Evolutionary conservation across 805 yeast genomes (phyloP).

Genomic region (Saturnispora kantuleensis): DNA sequence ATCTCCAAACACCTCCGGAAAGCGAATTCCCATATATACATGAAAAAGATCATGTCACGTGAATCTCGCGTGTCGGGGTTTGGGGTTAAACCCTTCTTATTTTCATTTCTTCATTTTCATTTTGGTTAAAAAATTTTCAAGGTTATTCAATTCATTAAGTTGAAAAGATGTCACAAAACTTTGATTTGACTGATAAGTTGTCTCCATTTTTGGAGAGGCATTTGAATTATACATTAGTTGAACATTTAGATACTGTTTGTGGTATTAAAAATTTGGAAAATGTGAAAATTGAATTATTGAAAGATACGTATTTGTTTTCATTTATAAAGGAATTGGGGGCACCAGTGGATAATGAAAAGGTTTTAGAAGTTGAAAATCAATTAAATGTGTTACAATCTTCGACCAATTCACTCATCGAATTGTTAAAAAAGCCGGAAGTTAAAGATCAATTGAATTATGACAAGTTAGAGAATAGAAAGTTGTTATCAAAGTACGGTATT

Average conservation of each 20-base stretch:
- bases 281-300: constrained; percentile 42
- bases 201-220: constrained; percentile 55
- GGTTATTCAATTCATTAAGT: constrained; percentile 3
- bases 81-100: constrained; percentile 4
- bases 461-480: constrained; percentile 40
- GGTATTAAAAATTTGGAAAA: constrained; percentile 34
- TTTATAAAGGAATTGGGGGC: constrained; percentile 33
- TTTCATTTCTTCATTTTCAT: background rate
- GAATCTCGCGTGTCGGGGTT: constrained; percentile 1
- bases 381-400: constrained; percentile 30
- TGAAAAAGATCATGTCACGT: background rate
- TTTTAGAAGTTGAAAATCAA: constrained; percentile 31
- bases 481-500: constrained; percentile 36
- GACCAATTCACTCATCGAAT: constrained; percentile 35
- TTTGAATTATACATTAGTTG: constrained; percentile 33
- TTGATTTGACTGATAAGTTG: constrained; percentile 45
- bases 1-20: no score
- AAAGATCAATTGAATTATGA: constrained; percentile 45
- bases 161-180: constrained; percentile 29
- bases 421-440: constrained; percentile 37
- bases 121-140: background rate
- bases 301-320: constrained; percentile 47
- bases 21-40: background rate
- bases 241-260: constrained; percentile 13
- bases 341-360: constrained; percentile 19